Evolutionary conservation across 805 yeast genomes (phyloP), one percentile per base, ranked within the genome.

Genomic region (Lachancea quebecensis): DNA sequence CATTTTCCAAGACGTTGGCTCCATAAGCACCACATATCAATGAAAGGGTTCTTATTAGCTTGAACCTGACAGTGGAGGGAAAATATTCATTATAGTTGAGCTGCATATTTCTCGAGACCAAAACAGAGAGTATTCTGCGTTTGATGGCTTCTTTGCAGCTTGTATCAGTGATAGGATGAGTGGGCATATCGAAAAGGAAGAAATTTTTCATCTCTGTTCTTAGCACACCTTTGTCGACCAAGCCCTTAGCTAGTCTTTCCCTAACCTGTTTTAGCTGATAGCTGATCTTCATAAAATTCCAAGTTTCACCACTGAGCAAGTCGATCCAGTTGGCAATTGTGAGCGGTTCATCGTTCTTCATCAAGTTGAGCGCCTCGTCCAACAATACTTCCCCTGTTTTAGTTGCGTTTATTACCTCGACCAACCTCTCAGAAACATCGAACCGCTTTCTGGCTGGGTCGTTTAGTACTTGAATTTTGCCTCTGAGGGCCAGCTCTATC

Each of bases 201-300:
- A 93, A 93, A 69, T 88, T 93, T 64, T 90, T 88, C 65, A 95
- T 80, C 67, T 93, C 99, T 7, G 99, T 93, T 69, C 96, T 82
- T 59, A 95, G 75, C 38, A 93, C 82, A 17, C 99, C 98, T 69
- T 93, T 93, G 66, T 93, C 99, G 33, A 95, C 99, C 43, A 93
- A 73, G 0, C 99, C 99, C 67, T 93, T 93, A 45, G 96, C 95
- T 52, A 93, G 73, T 56, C 99, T 77, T 68, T 93, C 99, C 61
- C 99, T 80, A 4, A 93, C 99, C 69, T 93, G 99, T 62, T 93
- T 93, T 64, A 93, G 77, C 69, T 93, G 99, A 70, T 91, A 93
- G 59, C 83, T 85, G 56, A 91, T 89, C 64, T 93, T 93, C 78
- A 90, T 76, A 55, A 93, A 70, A 66, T 91, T 93, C 99, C 99